Evolutionary conservation across 306 rosid genomes (phyloP).

Genomic region (Rosa lucieae): DNA sequence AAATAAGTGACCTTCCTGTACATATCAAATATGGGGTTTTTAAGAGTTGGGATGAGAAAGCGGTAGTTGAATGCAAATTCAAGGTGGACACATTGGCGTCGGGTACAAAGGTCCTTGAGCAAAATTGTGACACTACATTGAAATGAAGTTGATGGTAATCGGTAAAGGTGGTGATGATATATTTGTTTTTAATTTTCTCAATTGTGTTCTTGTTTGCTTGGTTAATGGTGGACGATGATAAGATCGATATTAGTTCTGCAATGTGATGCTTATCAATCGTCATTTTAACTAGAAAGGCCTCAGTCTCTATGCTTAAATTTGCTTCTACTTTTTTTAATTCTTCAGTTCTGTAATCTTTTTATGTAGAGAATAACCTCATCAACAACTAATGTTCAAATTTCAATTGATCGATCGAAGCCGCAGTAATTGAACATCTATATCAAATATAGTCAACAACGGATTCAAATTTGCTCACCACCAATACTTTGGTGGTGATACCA

Average conservation of each 20-base stretch:
- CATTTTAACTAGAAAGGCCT: constrained; percentile 8
- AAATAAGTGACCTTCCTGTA: constrained; percentile 27
- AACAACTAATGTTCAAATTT: not conserved
- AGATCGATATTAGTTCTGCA: constrained; percentile 5
- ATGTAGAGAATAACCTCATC: not conserved
- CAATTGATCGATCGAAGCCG: not conserved
- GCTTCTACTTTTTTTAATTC: no score
- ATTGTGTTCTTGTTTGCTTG: not conserved
- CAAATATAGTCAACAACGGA: not conserved
- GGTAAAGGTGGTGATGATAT: constrained; percentile 3
- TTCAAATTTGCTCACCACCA: no score
- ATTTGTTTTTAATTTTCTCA: not conserved
- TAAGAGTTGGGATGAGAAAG: constrained; percentile 28
- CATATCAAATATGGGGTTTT: constrained; percentile 18
- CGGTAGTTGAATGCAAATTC: constrained; percentile 39
- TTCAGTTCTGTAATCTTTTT: no score
- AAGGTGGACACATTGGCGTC: constrained; percentile 22
- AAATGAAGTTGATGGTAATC: not conserved
- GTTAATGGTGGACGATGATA: not conserved
- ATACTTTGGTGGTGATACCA: no score
- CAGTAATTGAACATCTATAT: not conserved
- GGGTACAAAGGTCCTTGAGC: constrained; percentile 21
- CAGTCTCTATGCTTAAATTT: not conserved
- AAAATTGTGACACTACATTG: constrained; percentile 30
- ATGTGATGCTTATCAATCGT: constrained; percentile 6